Conservation (phyloP, 2,329 filamentous ascomycete species). For the Aspergillus sp. region DNA sequence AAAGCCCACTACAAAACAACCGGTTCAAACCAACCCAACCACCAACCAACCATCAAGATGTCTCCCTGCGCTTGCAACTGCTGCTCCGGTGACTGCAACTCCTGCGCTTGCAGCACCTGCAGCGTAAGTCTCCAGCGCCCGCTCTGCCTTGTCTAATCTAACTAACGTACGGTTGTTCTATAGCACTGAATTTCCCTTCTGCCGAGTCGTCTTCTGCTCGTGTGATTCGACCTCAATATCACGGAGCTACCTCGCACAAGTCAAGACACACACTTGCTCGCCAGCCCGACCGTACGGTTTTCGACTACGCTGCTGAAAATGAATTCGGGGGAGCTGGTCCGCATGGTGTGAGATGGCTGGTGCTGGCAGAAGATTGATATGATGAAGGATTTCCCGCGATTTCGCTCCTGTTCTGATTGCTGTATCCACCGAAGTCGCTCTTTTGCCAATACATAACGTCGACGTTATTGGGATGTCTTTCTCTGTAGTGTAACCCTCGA, state of each 20-base stretch:
- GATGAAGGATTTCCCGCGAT: constrained; percentile 1
- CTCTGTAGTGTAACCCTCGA: not conserved
- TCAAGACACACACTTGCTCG: not conserved
- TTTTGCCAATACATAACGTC: constrained; percentile 7
- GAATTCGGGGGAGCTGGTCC: not conserved
- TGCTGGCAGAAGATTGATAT: constrained; percentile 5
- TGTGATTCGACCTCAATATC: not conserved
- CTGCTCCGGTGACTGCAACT: constrained; percentile 19
- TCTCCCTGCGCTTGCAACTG: constrained; percentile 22
- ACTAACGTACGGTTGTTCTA: constrained; percentile 9
- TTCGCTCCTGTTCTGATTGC: not conserved
- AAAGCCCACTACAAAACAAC: not conserved
- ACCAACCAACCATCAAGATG: constrained; percentile 16
- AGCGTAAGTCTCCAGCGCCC: constrained; percentile 4
- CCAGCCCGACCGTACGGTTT: not conserved
- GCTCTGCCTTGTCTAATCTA: not conserved
- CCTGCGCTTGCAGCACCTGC: constrained; percentile 18
- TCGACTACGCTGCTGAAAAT: not conserved
- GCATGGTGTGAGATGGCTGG: not conserved
- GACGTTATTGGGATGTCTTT: not conserved
- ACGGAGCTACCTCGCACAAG: not conserved
- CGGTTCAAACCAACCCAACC: constrained; percentile 2
- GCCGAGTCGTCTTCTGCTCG: constrained; percentile 12
- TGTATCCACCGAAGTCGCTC: constrained; percentile 6
- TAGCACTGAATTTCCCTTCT: constrained; percentile 17